These are phyloP conservation scores for Carex parvula DNA, from an alignment of 176 grass and related monocot genomes.

Conservation along the genomic window DNA sequence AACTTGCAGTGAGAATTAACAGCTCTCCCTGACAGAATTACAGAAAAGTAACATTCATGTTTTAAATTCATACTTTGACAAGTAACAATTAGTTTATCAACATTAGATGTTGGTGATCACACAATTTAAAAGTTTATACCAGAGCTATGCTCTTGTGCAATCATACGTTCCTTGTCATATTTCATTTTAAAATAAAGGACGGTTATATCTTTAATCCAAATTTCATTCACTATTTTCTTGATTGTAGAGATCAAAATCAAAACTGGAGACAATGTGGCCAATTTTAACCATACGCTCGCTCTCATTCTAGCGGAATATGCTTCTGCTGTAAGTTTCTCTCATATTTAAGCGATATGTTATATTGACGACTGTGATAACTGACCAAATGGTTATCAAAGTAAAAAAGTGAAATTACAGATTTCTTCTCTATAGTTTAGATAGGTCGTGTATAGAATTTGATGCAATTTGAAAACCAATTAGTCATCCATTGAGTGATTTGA, in stretches of 20 bases:
- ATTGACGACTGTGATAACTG: neutral
- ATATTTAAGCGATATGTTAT: neutral
- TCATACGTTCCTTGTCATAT: neutral
- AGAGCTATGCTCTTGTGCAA: neutral
- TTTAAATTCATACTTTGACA: neutral
- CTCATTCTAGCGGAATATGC: constrained; percentile 81
- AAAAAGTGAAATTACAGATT: neutral
- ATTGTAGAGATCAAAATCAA: constrained; percentile 46
- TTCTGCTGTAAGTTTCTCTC: constrained; percentile 71
- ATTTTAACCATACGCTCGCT: constrained; percentile 75
- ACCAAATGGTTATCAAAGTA: neutral
- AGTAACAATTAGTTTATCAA: neutral
- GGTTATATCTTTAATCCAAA: neutral
- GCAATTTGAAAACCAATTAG: neutral
- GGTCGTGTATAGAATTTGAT: neutral
- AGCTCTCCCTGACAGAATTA: neutral
- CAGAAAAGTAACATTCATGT: neutral
- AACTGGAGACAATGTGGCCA: constrained; percentile 28
- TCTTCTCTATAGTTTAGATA: neutral
- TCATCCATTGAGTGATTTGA: neutral
- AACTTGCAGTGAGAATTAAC: neutral
- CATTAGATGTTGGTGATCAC: neutral
- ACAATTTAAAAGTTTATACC: neutral
- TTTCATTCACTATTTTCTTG: constrained; percentile 17
- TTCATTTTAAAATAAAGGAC: neutral